A percentile compares a stretch with the other conserved stretches of the same genome.
Evolutionary conservation across 345 rosid species (phyloP).

Genomic region (Anacardium occidentale): DNA sequence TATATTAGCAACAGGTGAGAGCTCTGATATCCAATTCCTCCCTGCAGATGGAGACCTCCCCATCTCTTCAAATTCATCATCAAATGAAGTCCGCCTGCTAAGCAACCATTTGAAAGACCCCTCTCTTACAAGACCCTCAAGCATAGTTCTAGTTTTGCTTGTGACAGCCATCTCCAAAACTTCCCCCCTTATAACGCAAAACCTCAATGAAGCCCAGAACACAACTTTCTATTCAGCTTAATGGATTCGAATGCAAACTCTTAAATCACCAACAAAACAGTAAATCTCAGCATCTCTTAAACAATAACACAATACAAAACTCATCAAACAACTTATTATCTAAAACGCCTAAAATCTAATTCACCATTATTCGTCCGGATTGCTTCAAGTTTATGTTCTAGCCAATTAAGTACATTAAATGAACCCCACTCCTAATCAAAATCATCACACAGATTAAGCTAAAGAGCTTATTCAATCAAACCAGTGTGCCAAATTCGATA

Average conservation of each 20-base stretch:
- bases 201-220: slow-evolving; percentile 9
- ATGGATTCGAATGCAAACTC: neutral
- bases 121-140: slow-evolving; percentile 75
- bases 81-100: slow-evolving; percentile 56
- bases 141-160: slow-evolving; percentile 65
- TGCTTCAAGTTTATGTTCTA: neutral
- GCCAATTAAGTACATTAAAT: neutral
- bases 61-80: slow-evolving; percentile 84
- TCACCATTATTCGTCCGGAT: neutral
- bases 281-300: slow-evolving; percentile 6
- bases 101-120: slow-evolving; percentile 91
- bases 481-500: neutral
- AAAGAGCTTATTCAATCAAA: neutral
- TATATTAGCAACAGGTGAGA: slow-evolving; percentile 79
- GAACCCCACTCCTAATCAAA: neutral
- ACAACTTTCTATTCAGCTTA: neutral
- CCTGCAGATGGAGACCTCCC: slow-evolving; percentile 68
- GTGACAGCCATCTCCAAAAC: slow-evolving; percentile 44
- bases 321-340: neutral
- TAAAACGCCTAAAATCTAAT: neutral
- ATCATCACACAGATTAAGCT: neutral
- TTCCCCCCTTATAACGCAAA: slow-evolving; percentile 6
- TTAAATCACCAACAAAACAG: neutral
- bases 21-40: slow-evolving; percentile 79
- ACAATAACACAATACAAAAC: neutral